Evolutionary conservation across 495 filamentous ascomycete species (phyloP), one percentile per base, ranked within the genome.

Genomic region (Aspergillus heteromorphus): DNA sequence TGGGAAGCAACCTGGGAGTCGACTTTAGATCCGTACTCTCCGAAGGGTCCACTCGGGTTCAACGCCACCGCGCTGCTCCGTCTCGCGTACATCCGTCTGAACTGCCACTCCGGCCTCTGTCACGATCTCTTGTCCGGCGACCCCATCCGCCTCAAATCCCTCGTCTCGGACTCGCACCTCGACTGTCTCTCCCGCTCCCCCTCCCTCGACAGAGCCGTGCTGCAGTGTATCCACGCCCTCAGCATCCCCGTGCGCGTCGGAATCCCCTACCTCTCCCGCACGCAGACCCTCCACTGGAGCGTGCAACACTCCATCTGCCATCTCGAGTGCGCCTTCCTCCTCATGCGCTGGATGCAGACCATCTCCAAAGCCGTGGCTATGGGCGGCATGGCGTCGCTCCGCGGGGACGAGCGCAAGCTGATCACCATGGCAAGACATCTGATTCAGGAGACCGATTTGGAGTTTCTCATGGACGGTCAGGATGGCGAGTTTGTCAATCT

Each of bases 201-300:
- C 1, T 58, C 55, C 21, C 52, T 68, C 6, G 53, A 51, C 2
- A 61, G 63, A 11, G 69, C 72, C 6, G 57, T 72, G 4, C 53
- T 71, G 1, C 62, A 75, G 17, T 60, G 65, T 6, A 62, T 61
- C 1, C 72, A 75, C 48, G 70, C 70, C 13, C 51, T 75, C 13
- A 73, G 69, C 31, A 66, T 73, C 20, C 70, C 69, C 0, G 59
- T 73, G 13, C 60, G 61, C 23, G 62, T 75, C 11, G 72, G 40
- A 1, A 78, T 84, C 16, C 78, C 75, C 27, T 80, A 79, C 51
- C 79, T 85, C 11, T 79, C 82, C 10, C 76, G 73, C 48, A 82
- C 77, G 0, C 82, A 84, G 58, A 79, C 78, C 2, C 67, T 76
- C 10, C 73, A 80, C 57, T 84, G 82, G 82, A 81, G 79, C 49